Conservation (phyloP, 805 yeast species). For the Torulaspora quercuum region DNA sequence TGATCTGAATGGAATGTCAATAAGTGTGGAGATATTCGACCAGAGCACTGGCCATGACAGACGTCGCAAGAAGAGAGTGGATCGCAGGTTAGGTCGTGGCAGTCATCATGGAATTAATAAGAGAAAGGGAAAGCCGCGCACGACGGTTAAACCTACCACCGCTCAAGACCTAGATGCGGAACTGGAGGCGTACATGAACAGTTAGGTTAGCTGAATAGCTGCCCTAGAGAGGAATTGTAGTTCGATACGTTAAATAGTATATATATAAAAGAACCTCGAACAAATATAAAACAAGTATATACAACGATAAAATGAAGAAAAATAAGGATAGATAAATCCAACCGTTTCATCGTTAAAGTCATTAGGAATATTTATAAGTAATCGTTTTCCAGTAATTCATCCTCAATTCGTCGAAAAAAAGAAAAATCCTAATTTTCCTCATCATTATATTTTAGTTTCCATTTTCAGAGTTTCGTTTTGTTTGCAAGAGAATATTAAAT, state of each 20-base stretch:
- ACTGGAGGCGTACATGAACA: conserved; percentile 34
- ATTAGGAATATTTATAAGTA: conserved; percentile 11
- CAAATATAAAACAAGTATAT: conserved; percentile 4
- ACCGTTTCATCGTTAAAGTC: conserved; percentile 5
- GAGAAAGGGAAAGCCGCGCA: conserved; percentile 3
- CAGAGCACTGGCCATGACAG: conserved; percentile 13
- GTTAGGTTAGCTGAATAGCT: too few species aligned
- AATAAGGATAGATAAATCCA: not conserved
- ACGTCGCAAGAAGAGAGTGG: conserved; percentile 8
- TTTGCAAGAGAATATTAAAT: conserved; percentile 9
- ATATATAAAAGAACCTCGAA: conserved; percentile 2
- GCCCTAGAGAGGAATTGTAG: too few species aligned
- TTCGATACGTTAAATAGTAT: too few species aligned
- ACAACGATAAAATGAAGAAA: conserved; percentile 8
- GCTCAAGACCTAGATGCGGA: conserved; percentile 34
- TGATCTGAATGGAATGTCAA: conserved; percentile 21
- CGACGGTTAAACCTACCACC: conserved; percentile 13
- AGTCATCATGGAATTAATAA: conserved; percentile 17
- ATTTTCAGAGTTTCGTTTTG: conserved; percentile 4
- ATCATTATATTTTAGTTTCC: conserved; percentile 1
- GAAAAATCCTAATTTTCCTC: too few species aligned
- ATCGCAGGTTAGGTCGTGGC: conserved; percentile 13
- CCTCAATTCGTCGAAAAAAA: conserved; percentile 2
- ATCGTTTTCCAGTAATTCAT: conserved; percentile 1
- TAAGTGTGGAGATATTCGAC: conserved; percentile 28